Evolutionary conservation across 2,329 filamentous ascomycete genomes (phyloP), one percentile per base, ranked within the genome.

Genomic region (Rutstroemia sp.): DNA sequence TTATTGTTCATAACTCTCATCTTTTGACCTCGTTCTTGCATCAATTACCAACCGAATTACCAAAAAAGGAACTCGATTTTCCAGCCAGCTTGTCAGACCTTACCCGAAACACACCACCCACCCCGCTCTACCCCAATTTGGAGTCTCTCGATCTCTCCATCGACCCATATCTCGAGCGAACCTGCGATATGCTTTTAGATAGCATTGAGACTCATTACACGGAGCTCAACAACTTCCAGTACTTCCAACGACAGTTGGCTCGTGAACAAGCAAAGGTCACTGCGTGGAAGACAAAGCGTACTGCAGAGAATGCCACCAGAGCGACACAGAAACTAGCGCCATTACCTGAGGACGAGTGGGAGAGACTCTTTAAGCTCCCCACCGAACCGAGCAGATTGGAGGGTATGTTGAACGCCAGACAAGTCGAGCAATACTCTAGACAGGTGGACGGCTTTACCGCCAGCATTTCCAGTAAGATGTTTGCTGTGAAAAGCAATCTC

Each of bases 221-320:
- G 59, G 94, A 99, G 75, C 87, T 95, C 72, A 97, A 97, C 84
- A 99, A 99, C 82, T 94, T 95, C 78, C 92, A 96, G 74, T 89
- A 88, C 81, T 96, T 96, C 79, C 91, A 96, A 77, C 84, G 94
- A 68, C 91, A 95, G 70, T 81, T 97, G 57, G 87, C 86, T 54
- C 89, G 94, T 66, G 94, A 99, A 78, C 94, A 99, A 77, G 77
- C 88, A 68, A 99, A 97, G 83, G 96, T 99, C 67, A 86, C 89
- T 55, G 87, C 91, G 63, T 99, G 94, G 94, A 92, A 97, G 76
- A 77, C 86, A 60, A 97, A 99, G 84, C 87, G 94, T 71, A 95
- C 96, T 79, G 86, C 89, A 16, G 94, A 99, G 81, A 99, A 99
- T 71, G 86, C 87, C 30, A 87, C 86, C 59, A 84, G 94, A 57